Evolutionary conservation across 176 grass and related monocot species (phyloP).

Genomic region (Cenchrus purpureus): DNA sequence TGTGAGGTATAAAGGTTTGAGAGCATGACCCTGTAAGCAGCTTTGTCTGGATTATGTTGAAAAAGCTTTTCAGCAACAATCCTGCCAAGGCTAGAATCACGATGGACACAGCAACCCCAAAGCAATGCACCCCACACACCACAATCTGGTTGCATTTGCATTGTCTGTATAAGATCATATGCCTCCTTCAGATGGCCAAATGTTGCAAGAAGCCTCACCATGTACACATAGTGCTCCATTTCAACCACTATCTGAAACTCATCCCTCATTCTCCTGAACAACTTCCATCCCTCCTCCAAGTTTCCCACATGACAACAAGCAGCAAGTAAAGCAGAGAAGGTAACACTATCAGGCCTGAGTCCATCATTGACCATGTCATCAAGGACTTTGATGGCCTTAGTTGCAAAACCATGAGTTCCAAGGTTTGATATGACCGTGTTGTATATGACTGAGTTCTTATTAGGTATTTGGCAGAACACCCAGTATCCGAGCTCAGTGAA

Average conservation of each 20-base stretch:
- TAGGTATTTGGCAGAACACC: slow-evolving; percentile 47
- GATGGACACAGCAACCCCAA: slow-evolving; percentile 72
- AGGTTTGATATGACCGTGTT: slow-evolving; percentile 70
- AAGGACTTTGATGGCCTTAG: slow-evolving; percentile 52
- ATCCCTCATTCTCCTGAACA: slow-evolving; percentile 69
- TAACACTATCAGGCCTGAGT: slow-evolving; percentile 54
- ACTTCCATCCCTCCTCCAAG: slow-evolving; percentile 61
- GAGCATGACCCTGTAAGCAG: slow-evolving; percentile 78
- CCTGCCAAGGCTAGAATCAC: slow-evolving; percentile 55
- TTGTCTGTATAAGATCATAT: slow-evolving; percentile 66
- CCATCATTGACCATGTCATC: slow-evolving; percentile 54
- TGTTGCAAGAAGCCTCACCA: slow-evolving; percentile 72
- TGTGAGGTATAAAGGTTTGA: slow-evolving; percentile 68
- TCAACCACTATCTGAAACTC: slow-evolving; percentile 50
- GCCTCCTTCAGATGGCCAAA: slow-evolving; percentile 64
- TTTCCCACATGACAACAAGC: slow-evolving; percentile 68
- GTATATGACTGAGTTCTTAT: slow-evolving; percentile 57
- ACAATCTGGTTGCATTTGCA: slow-evolving; percentile 50
- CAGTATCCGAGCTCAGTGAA: slow-evolving; percentile 45
- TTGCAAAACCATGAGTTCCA: slow-evolving; percentile 57
- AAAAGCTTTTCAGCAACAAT: slow-evolving; percentile 57
- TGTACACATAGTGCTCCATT: slow-evolving; percentile 72
- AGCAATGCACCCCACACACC: slow-evolving; percentile 83
- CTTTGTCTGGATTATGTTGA: slow-evolving; percentile 54
- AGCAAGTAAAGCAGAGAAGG: slow-evolving; percentile 64